Conservation (phyloP, 2,329 filamentous ascomycete species). For the Hypoxylon sp. region DNA sequence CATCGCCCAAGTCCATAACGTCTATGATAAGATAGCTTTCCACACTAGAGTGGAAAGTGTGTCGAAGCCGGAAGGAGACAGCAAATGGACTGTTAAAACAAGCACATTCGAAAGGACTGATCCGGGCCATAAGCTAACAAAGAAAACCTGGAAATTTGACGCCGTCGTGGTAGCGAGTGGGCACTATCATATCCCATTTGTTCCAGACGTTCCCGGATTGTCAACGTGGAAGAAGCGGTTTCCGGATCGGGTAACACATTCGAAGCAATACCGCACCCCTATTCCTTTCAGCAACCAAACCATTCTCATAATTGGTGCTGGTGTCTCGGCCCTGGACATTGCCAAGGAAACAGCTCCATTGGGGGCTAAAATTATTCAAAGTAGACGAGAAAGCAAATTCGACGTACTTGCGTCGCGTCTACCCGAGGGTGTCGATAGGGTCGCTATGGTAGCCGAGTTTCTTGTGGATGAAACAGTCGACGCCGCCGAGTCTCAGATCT, state of each 20-base stretch:
- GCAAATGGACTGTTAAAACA: constrained; percentile 67
- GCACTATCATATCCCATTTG: constrained; percentile 74
- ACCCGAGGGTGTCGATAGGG: constrained; percentile 66
- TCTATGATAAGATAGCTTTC: constrained; percentile 66
- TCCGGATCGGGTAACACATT: constrained; percentile 72
- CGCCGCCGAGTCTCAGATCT: constrained; percentile 5
- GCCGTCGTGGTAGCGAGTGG: constrained; percentile 76
- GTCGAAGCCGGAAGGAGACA: constrained; percentile 60
- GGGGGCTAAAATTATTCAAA: constrained; percentile 62
- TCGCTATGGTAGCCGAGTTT: constrained; percentile 67
- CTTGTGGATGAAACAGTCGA: constrained; percentile 54
- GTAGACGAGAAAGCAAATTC: constrained; percentile 72
- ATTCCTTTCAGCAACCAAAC: constrained; percentile 69
- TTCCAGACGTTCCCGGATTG: constrained; percentile 74
- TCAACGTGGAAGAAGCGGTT: constrained; percentile 69
- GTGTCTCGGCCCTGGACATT: constrained; percentile 62
- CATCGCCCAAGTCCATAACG: constrained; percentile 66
- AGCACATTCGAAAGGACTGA: constrained; percentile 58
- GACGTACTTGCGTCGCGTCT: constrained; percentile 70
- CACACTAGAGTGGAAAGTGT: constrained; percentile 71
- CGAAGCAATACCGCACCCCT: constrained; percentile 79
- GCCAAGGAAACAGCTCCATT: constrained; percentile 58
- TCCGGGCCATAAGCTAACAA: constrained; percentile 48
- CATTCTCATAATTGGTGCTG: constrained; percentile 68
- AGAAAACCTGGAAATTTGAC: constrained; percentile 66